Conservation (phyloP, 108 stramenopile genomes). For the Cyclotella cryptica region DNA sequence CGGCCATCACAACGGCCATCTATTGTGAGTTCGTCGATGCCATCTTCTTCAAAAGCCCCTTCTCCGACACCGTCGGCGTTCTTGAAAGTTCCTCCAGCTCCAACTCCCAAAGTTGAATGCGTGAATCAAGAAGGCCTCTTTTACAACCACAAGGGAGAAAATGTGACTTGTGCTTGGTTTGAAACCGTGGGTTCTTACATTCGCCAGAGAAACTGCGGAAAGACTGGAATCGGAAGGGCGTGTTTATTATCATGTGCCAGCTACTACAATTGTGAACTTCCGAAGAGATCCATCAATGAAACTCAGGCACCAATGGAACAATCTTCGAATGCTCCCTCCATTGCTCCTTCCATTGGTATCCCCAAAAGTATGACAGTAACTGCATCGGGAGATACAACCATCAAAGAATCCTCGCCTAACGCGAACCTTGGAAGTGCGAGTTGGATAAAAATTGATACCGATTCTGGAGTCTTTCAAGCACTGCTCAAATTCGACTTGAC, state of each 20-base stretch:
- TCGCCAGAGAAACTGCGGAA: slow-evolving; percentile 25
- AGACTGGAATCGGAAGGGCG: slow-evolving; percentile 42
- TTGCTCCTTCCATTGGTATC: slow-evolving; percentile 7
- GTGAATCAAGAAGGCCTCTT: slow-evolving; percentile 29
- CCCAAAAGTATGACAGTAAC: slow-evolving; percentile 35
- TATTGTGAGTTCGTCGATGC: neutral
- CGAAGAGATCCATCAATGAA: slow-evolving; percentile 3
- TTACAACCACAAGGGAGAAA: slow-evolving; percentile 33
- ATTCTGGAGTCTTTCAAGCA: slow-evolving; percentile 38
- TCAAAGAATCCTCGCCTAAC: slow-evolving; percentile 25
- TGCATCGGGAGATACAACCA: slow-evolving; percentile 35
- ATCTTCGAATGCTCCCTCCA: neutral
- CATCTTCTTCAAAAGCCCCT: slow-evolving; percentile 13
- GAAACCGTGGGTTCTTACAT: slow-evolving; percentile 14
- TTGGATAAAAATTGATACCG: slow-evolving; percentile 39
- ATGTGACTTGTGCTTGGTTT: slow-evolving; percentile 45
- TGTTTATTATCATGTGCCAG: slow-evolving; percentile 26
- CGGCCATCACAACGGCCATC: slow-evolving; percentile 6
- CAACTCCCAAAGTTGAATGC: slow-evolving; percentile 16
- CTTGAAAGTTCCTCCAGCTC: slow-evolving; percentile 24
- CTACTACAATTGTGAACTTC: slow-evolving; percentile 25
- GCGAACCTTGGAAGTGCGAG: slow-evolving; percentile 36
- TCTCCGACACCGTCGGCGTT: neutral
- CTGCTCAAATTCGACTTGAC: slow-evolving; percentile 44
- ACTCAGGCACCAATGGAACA: slow-evolving; percentile 5